phyloP scores from a whole-genome alignment of 441 rosid species.

The Gossypium aridum region DNA sequence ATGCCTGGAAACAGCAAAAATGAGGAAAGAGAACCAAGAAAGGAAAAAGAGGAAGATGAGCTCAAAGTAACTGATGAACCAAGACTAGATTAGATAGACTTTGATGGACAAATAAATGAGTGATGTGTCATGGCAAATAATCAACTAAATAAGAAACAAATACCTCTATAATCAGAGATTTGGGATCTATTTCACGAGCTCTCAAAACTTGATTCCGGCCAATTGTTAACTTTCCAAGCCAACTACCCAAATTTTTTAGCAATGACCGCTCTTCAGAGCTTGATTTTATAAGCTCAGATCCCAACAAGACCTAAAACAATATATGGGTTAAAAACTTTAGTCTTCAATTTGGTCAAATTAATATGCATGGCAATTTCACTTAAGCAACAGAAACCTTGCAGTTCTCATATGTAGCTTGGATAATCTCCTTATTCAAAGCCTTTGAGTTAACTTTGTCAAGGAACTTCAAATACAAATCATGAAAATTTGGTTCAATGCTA shows the following conservation, averaged over 20 bases:
- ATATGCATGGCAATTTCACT: not conserved
- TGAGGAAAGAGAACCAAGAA: conserved; percentile 14
- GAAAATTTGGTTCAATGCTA: conserved; percentile 98
- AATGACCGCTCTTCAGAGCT: conserved; percentile 96
- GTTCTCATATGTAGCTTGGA: conserved; percentile 91
- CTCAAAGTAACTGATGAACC: not conserved
- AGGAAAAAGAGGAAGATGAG: not conserved
- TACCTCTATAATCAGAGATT: conserved; percentile 96
- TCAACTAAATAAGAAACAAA: not conserved
- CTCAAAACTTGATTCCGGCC: conserved; percentile 90
- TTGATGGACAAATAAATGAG: not conserved
- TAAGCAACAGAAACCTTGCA: conserved; percentile 70
- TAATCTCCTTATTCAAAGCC: conserved; percentile 82
- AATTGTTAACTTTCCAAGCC: conserved; percentile 98
- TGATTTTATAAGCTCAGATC: conserved; percentile 97
- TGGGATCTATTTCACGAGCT: conserved; percentile 97
- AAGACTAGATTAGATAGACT: conserved; percentile 8
- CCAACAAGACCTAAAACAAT: conserved; percentile 76
- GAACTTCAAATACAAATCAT: conserved; percentile 92
- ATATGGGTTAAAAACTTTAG: conserved; percentile 7
- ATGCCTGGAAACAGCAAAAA: conserved; percentile 53
- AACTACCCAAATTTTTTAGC: conserved; percentile 97
- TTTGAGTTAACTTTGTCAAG: conserved; percentile 87
- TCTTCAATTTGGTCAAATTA: not conserved
- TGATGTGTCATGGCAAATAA: not conserved